Conservation (phyloP, 495 filamentous ascomycete genomes). For the Oidiodendron maius region DNA sequence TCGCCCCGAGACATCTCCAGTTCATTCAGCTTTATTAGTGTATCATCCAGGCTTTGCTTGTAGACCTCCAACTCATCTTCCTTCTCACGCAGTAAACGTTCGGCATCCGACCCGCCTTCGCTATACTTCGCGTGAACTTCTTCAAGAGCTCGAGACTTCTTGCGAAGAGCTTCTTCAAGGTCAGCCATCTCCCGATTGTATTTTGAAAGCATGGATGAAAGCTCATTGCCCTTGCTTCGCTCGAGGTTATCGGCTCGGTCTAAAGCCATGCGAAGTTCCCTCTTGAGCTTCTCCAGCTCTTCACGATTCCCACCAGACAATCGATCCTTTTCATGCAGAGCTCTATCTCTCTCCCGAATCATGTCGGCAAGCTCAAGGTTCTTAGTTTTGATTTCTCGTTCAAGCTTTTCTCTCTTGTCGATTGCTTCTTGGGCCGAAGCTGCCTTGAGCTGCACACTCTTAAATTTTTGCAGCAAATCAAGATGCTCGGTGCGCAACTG, state of each 20-base stretch:
- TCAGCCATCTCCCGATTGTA: slow-evolving; percentile 97
- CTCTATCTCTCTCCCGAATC: slow-evolving; percentile 94
- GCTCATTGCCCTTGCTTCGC: slow-evolving; percentile 84
- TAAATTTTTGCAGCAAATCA: slow-evolving; percentile 90
- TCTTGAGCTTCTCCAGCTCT: slow-evolving; percentile 90
- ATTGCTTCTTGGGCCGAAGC: slow-evolving; percentile 96
- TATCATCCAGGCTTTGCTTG: slow-evolving; percentile 95
- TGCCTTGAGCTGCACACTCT: slow-evolving; percentile 90
- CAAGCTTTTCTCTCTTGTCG: slow-evolving; percentile 87
- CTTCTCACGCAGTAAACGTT: slow-evolving; percentile 78
- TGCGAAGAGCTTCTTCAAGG: slow-evolving; percentile 85
- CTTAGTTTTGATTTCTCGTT: slow-evolving; percentile 97
- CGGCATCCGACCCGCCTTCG: slow-evolving; percentile 80
- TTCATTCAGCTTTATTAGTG: slow-evolving; percentile 84
- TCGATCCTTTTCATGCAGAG: slow-evolving; percentile 88
- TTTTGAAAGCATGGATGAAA: slow-evolving; percentile 87
- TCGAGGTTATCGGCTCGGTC: slow-evolving; percentile 93
- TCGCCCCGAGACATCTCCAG: slow-evolving; percentile 62
- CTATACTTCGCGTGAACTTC: slow-evolving; percentile 69
- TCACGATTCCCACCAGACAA: slow-evolving; percentile 80
- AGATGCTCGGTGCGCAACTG: slow-evolving; percentile 94
- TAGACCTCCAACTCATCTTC: slow-evolving; percentile 97
- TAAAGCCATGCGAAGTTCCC: slow-evolving; percentile 88
- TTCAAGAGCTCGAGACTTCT: slow-evolving; percentile 83
- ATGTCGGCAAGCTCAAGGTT: slow-evolving; percentile 97